These are phyloP conservation scores for Puya raimondii DNA, from an alignment of 176 grass and related monocot species.

Conservation along the genomic window DNA sequence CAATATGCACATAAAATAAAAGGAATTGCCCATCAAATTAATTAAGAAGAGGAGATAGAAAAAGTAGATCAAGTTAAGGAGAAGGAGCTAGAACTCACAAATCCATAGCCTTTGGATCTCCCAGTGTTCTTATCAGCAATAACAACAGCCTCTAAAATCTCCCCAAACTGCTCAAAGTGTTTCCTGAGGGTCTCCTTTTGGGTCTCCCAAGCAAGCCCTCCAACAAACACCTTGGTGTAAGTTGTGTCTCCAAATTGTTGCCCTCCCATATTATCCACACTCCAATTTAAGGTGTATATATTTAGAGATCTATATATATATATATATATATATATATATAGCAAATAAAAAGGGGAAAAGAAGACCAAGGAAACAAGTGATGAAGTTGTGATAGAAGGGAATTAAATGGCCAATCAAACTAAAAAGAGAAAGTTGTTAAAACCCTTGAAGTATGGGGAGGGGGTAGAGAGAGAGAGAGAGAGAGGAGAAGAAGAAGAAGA, in stretches of 20 bases:
- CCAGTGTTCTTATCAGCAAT: constrained; percentile 27
- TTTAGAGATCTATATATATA: no score
- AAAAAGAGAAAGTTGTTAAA: not conserved
- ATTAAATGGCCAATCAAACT: constrained; percentile 5
- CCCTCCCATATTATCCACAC: not conserved
- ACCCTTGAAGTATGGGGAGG: not conserved
- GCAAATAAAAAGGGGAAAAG: no score
- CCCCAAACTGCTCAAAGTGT: constrained; percentile 24
- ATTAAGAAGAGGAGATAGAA: not conserved
- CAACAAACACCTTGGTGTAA: constrained; percentile 31
- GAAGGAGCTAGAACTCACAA: constrained; percentile 20
- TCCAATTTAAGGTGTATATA: no score
- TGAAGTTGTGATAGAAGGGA: not conserved
- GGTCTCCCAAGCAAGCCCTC: constrained; percentile 34
- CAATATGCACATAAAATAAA: no score
- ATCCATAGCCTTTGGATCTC: constrained; percentile 38
- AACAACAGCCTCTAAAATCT: constrained; percentile 31
- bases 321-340: no score
- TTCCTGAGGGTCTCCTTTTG: constrained; percentile 10
- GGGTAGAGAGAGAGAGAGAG: constrained; percentile 2
- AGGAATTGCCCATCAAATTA: not conserved
- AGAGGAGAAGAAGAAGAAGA: constrained; percentile 1
- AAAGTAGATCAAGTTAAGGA: not conserved
- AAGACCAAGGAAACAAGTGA: not conserved
- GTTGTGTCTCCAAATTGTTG: constrained; percentile 18